Base-by-base conservation (phyloP, 2,329 filamentous ascomycete genomes). In the Emergomyces pasteurianus region DNA sequence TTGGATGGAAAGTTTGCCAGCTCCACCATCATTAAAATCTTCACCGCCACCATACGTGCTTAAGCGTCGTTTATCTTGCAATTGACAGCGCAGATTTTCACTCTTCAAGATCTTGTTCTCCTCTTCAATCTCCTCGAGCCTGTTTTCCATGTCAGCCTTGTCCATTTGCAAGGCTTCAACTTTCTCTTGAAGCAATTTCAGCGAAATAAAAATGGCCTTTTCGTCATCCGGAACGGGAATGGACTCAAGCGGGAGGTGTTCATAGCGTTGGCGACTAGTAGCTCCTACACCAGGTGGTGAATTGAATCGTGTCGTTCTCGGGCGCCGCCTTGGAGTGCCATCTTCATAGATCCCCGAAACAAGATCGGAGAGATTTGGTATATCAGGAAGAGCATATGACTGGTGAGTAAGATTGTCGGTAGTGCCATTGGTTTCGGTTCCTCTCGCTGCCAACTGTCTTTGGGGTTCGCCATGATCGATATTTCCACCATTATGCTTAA, bases 221-320 rank as follows among this genome's bases (percentile, higher is more conserved):
- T 86, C 84, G 56, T 86, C 83, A 14, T 81, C 77, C 0, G 83
- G 83, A 53, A 86, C 77, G 0, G 81, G 78, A 12, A 85, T 74
- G 14, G 78, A 76, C 43, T 83, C 78, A 23, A 86, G 71, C 0
- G 78, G 76, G 14, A 76, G 69, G 66, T 84, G 76, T 43, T 72
- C 69, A 14, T 18, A 18, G 36, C 58, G 63, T 46, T 68, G 70
- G 23, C 69, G 67, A 38, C 73, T 61, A 16, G 71, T 72, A 18
- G 67, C 62, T 31, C 73, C 70, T 8, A 67, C 67, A 47, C 67
- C 64, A 59, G 73, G 71, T n/a, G 76, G 77, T 18, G 79, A 80
- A 3, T 79, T 74, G 69, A 84, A 84, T 42, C 82, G 80, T 14
- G 82, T 82, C 5, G 72, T 70, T 49, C 81, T 77, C 28, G 79